Evolutionary conservation across 495 filamentous ascomycete genomes (phyloP).

Genomic region (Aspergillus avenaceus): DNA sequence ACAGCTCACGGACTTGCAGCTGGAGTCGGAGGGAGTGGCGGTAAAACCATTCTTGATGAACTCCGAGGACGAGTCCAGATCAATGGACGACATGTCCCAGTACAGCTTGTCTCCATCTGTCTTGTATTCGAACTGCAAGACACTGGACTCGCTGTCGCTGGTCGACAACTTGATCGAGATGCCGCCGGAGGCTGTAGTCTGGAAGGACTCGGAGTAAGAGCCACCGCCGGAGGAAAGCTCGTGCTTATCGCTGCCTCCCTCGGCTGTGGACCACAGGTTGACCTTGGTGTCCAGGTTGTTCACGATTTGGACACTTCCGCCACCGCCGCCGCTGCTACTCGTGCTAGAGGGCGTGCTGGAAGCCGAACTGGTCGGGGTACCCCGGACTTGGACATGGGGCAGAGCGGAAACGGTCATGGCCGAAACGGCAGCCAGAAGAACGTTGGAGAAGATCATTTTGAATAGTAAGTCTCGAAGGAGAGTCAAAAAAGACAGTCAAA

Average conservation of each 20-base stretch:
- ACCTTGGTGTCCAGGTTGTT: conserved; percentile 33
- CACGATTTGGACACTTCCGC: conserved; percentile 26
- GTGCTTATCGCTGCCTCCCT: conserved; percentile 18
- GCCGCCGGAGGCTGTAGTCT: conserved; percentile 33
- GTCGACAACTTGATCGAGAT: conserved; percentile 43
- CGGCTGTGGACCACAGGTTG: conserved; percentile 33
- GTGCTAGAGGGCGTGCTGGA: conserved; percentile 1
- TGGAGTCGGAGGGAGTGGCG: conserved; percentile 24
- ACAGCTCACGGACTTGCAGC: conserved; percentile 27
- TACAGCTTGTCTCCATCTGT: conserved; percentile 15
- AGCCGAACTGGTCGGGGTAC: conserved; percentile 5
- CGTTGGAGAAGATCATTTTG: conserved; percentile 23
- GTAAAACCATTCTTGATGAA: conserved; percentile 32
- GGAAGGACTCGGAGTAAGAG: conserved; percentile 27
- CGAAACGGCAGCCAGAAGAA: conserved; percentile 12
- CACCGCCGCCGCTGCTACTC: neutral
- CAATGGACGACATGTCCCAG: conserved; percentile 38
- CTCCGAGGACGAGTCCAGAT: conserved; percentile 24
- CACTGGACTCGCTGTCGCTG: conserved; percentile 15
- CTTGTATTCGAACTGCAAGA: conserved; percentile 36
- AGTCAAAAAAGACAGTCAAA: neutral
- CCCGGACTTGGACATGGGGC: neutral
- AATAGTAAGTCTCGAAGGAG: neutral
- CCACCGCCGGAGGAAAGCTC: conserved; percentile 23
- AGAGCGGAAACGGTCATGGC: conserved; percentile 16